Evolutionary conservation across 345 rosid genomes (phyloP).

Genomic region (Pistacia integerrima): DNA sequence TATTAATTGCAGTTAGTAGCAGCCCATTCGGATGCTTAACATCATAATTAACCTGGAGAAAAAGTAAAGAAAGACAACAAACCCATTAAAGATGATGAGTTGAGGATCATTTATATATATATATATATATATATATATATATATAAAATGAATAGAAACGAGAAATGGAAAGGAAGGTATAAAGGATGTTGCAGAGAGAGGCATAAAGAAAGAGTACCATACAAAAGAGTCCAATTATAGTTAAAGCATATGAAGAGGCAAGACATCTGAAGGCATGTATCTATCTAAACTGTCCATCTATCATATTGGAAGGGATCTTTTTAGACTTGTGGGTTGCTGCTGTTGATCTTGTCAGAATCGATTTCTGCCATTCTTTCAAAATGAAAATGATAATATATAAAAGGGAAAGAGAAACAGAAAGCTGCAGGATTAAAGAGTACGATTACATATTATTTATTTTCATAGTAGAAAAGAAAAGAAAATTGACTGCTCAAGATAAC

Average conservation of each 20-base stretch:
- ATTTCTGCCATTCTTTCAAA: slow-evolving; percentile 17
- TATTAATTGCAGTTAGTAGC: not conserved
- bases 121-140: not conserved
- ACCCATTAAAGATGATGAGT: not conserved
- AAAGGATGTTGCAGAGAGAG: slow-evolving; percentile 36
- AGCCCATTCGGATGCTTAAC: slow-evolving; percentile 21
- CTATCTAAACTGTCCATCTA: slow-evolving; percentile 9
- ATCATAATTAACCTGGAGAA: slow-evolving; percentile 7
- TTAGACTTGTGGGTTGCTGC: slow-evolving; percentile 14
- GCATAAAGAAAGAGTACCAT: slow-evolving; percentile 22
- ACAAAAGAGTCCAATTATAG: slow-evolving; percentile 23
- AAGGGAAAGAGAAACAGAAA: slow-evolving; percentile 8
- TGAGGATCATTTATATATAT: not conserved
- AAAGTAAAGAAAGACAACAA: not conserved
- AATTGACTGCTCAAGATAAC: not conserved
- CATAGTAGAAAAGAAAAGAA: not conserved
- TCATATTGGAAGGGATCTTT: slow-evolving; percentile 20
- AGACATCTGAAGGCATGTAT: slow-evolving; percentile 14
- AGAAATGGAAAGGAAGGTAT: not conserved
- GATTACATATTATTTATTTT: not conserved
- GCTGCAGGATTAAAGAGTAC: slow-evolving; percentile 8
- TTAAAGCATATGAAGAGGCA: slow-evolving; percentile 24
- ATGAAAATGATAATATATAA: slow-evolving; percentile 21
- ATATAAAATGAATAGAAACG: not conserved
- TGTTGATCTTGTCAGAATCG: slow-evolving; percentile 32